phyloP scores from a whole-genome alignment of 2,329 filamentous ascomycete genomes.

The Trichoderma brevicompactum region DNA sequence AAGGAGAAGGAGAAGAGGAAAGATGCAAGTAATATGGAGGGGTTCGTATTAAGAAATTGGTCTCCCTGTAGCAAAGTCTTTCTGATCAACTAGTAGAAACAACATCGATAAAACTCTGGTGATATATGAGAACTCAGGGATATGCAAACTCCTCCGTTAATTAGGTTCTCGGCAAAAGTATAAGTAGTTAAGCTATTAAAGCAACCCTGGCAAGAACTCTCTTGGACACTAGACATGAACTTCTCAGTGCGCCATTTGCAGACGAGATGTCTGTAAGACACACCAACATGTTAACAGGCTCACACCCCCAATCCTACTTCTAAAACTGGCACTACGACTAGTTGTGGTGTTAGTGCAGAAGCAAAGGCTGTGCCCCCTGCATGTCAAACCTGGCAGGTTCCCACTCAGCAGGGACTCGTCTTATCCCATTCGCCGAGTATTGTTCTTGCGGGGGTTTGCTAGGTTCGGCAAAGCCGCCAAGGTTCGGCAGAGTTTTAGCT shows the following conservation, averaged over 20 bases:
- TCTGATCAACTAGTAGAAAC: no score
- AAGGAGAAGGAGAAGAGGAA: neutral
- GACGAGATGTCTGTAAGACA: neutral
- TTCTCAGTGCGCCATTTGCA: slow-evolving; percentile 5
- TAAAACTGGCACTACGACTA: neutral
- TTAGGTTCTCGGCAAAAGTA: no score
- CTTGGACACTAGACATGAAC: neutral
- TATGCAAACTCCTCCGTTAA: neutral
- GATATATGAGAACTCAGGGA: neutral
- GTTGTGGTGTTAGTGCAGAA: neutral
- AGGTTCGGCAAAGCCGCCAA: neutral
- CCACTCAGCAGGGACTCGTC: neutral
- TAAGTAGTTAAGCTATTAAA: no score
- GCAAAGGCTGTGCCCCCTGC: neutral
- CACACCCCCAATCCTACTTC: neutral
- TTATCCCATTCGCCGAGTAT: neutral
- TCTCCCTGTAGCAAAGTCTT: neutral
- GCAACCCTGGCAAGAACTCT: neutral
- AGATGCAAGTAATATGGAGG: neutral
- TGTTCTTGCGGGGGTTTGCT: neutral
- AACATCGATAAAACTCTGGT: neutral
- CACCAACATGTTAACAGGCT: neutral
- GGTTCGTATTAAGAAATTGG: neutral
- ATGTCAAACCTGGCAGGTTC: neutral
- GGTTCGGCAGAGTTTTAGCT: neutral